These are phyloP conservation scores for Peterozyma toletana DNA, from an alignment of 805 yeast genomes.

Conservation along the genomic window DNA sequence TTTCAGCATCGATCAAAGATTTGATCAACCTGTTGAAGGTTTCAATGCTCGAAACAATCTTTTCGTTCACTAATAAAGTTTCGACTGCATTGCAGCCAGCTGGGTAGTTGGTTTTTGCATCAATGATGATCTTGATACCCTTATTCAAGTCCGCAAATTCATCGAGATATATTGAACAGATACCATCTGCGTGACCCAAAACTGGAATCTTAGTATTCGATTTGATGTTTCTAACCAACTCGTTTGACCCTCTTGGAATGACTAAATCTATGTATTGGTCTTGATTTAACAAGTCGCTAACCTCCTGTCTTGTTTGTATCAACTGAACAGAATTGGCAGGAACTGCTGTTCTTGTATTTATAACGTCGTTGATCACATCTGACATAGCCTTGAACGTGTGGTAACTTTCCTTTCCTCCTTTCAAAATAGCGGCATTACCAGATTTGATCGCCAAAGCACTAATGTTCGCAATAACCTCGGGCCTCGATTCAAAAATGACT, in stretches of 20 bases:
- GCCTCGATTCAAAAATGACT: constrained; percentile 92
- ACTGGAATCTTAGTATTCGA: constrained; percentile 90
- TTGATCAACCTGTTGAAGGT: constrained; percentile 11
- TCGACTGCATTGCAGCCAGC: constrained; percentile 99
- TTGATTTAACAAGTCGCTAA: constrained; percentile 73
- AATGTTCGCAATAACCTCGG: constrained; percentile 97
- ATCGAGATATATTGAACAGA: constrained; percentile 84
- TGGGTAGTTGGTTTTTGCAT: constrained; percentile 92
- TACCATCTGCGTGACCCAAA: constrained; percentile 97
- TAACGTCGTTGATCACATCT: constrained; percentile 53
- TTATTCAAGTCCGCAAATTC: constrained; percentile 67
- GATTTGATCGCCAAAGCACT: constrained; percentile 93
- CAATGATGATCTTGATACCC: constrained; percentile 71
- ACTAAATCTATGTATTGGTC: constrained; percentile 91
- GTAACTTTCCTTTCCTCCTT: constrained; percentile 93
- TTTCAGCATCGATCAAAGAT: constrained; percentile 54
- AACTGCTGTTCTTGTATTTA: constrained; percentile 53
- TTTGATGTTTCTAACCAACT: constrained; percentile 80
- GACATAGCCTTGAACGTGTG: constrained; percentile 84
- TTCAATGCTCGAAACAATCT: constrained; percentile 18
- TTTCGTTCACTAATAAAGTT: constrained; percentile 61
- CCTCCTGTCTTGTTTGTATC: constrained; percentile 85
- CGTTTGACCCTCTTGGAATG: constrained; percentile 97
- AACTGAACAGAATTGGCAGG: constrained; percentile 81
- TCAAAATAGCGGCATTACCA: constrained; percentile 92